Percentiles rank a stretch among this genome's conserved stretches.
phyloP scores from a whole-genome alignment of 192 early-diverging fungal species.

The Haplosporangium gracile region DNA sequence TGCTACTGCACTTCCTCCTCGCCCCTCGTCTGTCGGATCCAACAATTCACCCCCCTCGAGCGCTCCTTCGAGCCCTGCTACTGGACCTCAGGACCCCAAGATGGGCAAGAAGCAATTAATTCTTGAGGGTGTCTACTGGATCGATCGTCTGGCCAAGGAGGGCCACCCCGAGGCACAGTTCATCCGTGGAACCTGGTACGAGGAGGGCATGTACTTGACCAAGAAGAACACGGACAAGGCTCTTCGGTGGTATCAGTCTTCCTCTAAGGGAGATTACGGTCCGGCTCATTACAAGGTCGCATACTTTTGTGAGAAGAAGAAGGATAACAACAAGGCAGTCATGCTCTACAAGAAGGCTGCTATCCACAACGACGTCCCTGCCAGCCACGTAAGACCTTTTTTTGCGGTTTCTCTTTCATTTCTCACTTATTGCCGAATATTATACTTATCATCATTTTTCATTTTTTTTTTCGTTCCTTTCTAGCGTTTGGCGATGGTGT shows the following conservation, averaged over 20 bases:
- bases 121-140: conserved; percentile 79
- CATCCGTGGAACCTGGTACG: conserved; percentile 81
- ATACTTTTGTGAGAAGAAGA: conserved; percentile 71
- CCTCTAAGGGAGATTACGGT: conserved; percentile 74
- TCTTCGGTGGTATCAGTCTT: conserved; percentile 68
- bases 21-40: neutral
- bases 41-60: conserved; percentile 8
- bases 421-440: neutral
- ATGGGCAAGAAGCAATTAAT: conserved; percentile 56
- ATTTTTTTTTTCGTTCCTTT: neutral
- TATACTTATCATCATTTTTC: neutral
- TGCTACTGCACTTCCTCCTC: neutral
- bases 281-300: conserved; percentile 78
- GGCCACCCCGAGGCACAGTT: conserved; percentile 81
- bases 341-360: conserved; percentile 80
- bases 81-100: conserved; percentile 20
- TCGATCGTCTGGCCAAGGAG: conserved; percentile 76
- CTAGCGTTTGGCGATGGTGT: conserved; percentile 83
- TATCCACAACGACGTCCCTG: conserved; percentile 70
- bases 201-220: conserved; percentile 70
- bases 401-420: neutral
- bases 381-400: conserved; percentile 69
- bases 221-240: conserved; percentile 76
- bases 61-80: conserved; percentile 11
- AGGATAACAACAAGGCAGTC: conserved; percentile 71